These are phyloP conservation scores for Avena sativa DNA, from an alignment of 176 grass and related monocot species.

Conservation along the genomic window DNA sequence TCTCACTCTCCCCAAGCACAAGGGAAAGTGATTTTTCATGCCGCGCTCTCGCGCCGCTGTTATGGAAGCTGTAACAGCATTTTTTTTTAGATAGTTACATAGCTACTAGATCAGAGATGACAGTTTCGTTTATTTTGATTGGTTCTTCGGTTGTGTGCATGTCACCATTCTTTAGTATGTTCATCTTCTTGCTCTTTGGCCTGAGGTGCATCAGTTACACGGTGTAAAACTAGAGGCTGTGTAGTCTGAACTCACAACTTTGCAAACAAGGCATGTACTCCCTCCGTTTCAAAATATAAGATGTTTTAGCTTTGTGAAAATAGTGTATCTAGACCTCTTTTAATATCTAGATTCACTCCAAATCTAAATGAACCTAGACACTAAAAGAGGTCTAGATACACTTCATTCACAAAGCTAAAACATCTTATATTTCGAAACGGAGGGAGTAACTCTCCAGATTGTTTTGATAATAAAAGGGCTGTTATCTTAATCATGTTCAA, in stretches of 20 bases:
- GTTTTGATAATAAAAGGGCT: conserved; percentile 29
- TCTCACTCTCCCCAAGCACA: conserved; percentile 71
- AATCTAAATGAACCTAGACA: too few species aligned
- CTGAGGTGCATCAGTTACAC: conserved; percentile 17
- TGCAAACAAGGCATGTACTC: conserved; percentile 11
- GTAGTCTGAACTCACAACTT: conserved; percentile 9
- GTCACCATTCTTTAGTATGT: conserved; percentile 49
- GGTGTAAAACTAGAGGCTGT: conserved; percentile 8
- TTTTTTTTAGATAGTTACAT: conserved; percentile 13
- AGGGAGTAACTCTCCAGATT: conserved; percentile 6
- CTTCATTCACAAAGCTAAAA: too few species aligned
- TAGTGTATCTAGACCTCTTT: too few species aligned
- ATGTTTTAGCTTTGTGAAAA: too few species aligned
- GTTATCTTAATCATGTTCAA: conserved; percentile 11
- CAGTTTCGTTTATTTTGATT: conserved; percentile 27
- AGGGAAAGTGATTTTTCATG: conserved; percentile 55
- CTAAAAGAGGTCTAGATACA: too few species aligned
- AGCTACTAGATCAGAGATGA: conserved; percentile 30
- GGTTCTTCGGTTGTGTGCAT: conserved; percentile 29
- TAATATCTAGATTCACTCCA: too few species aligned
- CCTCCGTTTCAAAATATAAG: too few species aligned
- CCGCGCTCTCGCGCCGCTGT: neutral
- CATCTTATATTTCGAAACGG: too few species aligned
- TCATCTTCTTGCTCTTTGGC: conserved; percentile 28
- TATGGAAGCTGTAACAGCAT: conserved; percentile 21